Conservation (phyloP, 129 eudicot genomes). For the Cynara cardunculus region DNA sequence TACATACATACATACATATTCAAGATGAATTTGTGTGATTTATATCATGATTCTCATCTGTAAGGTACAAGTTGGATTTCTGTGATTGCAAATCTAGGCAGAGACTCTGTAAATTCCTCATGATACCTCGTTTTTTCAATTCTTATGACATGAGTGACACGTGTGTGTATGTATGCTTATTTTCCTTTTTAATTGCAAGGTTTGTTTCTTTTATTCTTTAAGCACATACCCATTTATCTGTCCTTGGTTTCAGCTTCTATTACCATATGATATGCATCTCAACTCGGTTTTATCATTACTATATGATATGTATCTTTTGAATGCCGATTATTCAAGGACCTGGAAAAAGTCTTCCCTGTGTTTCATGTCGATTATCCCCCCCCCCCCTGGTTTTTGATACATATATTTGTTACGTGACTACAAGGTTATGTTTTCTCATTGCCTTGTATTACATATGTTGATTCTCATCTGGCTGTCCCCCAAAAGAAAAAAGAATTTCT, state of each 20-base stretch:
- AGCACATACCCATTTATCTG: too few species aligned
- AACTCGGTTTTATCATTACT: not conserved
- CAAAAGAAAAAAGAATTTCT: too few species aligned
- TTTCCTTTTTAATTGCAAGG: not conserved
- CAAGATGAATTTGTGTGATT: not conserved
- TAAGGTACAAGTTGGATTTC: too few species aligned
- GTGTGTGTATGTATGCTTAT: not conserved
- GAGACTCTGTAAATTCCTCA: not conserved
- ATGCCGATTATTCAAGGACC: not conserved
- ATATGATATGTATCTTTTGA: not conserved
- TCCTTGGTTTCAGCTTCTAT: not conserved
- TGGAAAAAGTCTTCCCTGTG: not conserved
- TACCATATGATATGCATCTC: not conserved
- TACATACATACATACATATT: not conserved
- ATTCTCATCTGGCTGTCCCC: too few species aligned
- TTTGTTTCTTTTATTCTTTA: not conserved
- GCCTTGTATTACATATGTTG: too few species aligned
- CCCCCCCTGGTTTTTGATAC: too few species aligned
- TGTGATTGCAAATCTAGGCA: too few species aligned
- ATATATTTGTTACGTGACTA: too few species aligned
- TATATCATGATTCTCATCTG: too few species aligned
- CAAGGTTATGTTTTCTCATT: not conserved
- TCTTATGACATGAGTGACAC: not conserved
- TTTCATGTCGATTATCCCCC: too few species aligned
- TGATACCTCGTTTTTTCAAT: not conserved